A percentile compares a stretch with the other conserved stretches of the same genome.
These are phyloP conservation scores for Taxawa tesnikishii DNA, from an alignment of 2,329 filamentous ascomycete genomes.

Conservation along the genomic window DNA sequence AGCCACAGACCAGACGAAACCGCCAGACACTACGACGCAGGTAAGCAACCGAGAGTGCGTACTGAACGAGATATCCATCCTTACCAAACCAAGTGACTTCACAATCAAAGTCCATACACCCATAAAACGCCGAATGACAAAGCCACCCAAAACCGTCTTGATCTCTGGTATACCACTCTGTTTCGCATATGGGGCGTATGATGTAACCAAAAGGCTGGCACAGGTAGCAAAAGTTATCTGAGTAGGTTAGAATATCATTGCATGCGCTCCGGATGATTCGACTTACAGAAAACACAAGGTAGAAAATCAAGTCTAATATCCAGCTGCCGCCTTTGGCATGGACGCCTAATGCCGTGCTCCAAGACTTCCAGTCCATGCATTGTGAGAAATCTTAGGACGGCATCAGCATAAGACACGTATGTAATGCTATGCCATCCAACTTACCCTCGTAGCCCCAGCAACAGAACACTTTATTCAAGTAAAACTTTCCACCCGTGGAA, in stretches of 20 bases:
- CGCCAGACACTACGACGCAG: conserved; percentile 68
- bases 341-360: conserved; percentile 64
- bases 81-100: conserved; percentile 77
- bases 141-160: conserved; percentile 89
- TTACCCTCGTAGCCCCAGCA: conserved; percentile 74
- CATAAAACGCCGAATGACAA: conserved; percentile 79
- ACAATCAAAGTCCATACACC: conserved; percentile 79
- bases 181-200: conserved; percentile 77
- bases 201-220: conserved; percentile 68
- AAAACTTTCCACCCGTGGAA: conserved; percentile 72
- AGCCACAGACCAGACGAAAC: conserved; percentile 94
- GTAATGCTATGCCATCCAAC: conserved; percentile 8
- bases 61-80: no score
- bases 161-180: conserved; percentile 97
- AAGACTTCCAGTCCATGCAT: conserved; percentile 78
- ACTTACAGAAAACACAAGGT: conserved; percentile 68
- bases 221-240: conserved; percentile 65
- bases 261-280: neutral
- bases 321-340: conserved; percentile 57
- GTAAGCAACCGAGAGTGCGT: no score
- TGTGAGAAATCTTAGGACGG: conserved; percentile 63
- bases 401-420: no score
- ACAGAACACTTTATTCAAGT: conserved; percentile 83
- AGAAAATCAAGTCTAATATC: conserved; percentile 79
- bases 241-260: neutral